Evolutionary conservation across 345 rosid species (phyloP), one percentile per base, ranked within the genome.

Genomic region (Psidium friedrichsthalianum): DNA sequence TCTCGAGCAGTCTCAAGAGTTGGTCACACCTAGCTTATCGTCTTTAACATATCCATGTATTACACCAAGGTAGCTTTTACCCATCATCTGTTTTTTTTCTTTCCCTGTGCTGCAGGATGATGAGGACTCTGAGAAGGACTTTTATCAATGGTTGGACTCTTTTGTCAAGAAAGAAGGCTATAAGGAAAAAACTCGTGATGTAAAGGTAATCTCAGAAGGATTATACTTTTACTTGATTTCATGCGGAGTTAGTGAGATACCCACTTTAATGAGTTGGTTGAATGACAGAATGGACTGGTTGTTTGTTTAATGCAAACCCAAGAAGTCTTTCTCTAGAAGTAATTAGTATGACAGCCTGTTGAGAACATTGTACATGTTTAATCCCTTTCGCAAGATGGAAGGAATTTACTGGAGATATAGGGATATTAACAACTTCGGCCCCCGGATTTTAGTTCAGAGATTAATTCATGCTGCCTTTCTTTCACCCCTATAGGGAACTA

Each of bases 161-260:
- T 96, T 95, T 90, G 92, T 96, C 53, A 91, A 93, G 87, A 93
- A 94, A 90, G 98, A 92, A 12, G 98, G 99, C 86, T 96, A 95
- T 84, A 91, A 94, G 96, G 52, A 11, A 51, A 95, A 92, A 92
- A 87, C 93, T 83, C 94, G 36, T 36, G 36, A 36, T 36, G 36
- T 95, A 86, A 96, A 96, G 97, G 98, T 96, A 90, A 82, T 84
- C 80, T 54, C 24, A 52, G 47, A 69, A 69, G 80, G 4, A 69
- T 69, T 69, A 69, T 69, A 18, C 11, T 16, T 40, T 82, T 52
- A 52, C 47, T 82, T 52, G 40, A 36, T 1, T 82, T 54, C 11
- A 8, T 40, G 7, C 9, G 80, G 80, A 69, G 24, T 36, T 36
- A 36, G 47, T 18, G 47, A 69, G 20, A 69, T 8, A 36, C 9